These are phyloP conservation scores for Fusarium armeniacum DNA, from an alignment of 2,329 filamentous ascomycete genomes.

Conservation along the genomic window DNA sequence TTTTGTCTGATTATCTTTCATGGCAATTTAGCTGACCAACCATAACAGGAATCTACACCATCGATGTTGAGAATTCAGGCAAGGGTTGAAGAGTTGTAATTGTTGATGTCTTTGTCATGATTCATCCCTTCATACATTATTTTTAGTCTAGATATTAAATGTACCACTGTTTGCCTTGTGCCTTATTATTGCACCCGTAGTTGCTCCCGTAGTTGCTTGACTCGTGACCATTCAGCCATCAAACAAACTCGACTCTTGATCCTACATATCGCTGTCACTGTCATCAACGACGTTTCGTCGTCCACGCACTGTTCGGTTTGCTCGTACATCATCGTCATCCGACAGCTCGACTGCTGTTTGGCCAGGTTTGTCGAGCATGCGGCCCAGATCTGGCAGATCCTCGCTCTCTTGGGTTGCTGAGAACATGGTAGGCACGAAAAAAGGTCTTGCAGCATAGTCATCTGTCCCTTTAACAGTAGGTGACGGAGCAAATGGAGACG, in stretches of 20 bases:
- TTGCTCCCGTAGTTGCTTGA: constrained; percentile 3
- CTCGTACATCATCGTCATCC: constrained; percentile 39
- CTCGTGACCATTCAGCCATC: constrained; percentile 9
- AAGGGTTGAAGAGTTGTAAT: not conserved
- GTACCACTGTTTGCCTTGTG: constrained; percentile 25
- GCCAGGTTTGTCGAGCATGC: constrained; percentile 40
- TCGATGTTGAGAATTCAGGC: not conserved
- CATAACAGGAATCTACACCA: constrained; percentile 27
- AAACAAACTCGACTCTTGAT: constrained; percentile 1
- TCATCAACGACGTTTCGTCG: constrained; percentile 52
- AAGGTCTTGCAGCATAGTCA: constrained; percentile 48
- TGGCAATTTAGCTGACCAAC: constrained; percentile 35
- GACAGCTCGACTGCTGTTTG: constrained; percentile 21
- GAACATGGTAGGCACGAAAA: constrained; percentile 58
- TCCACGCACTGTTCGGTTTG: constrained; percentile 44
- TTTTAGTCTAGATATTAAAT: constrained; percentile 43
- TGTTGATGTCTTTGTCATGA: constrained; percentile 6
- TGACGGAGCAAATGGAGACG: constrained; percentile 37
- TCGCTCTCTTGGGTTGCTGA: constrained; percentile 60
- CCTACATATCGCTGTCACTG: constrained; percentile 50
- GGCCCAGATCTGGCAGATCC: constrained; percentile 56
- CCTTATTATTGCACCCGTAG: constrained; percentile 8
- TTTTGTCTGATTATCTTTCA: constrained; percentile 5
- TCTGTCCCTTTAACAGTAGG: constrained; percentile 37
- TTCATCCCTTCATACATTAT: constrained; percentile 36